These are phyloP conservation scores for Firmiana major DNA, from an alignment of 345 rosid species.

Conservation along the genomic window DNA sequence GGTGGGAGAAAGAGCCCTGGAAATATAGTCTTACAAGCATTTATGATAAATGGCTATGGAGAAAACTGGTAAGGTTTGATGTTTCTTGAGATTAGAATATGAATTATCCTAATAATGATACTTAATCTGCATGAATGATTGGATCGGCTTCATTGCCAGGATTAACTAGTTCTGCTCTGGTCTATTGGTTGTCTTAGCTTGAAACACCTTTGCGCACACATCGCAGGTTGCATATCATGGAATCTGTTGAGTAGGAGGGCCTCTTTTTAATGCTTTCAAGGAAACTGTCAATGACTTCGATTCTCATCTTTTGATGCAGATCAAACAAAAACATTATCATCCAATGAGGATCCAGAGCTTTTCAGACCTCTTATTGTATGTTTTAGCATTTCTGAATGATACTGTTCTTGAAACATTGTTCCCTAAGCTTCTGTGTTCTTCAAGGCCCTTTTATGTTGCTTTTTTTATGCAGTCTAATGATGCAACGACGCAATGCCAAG, in stretches of 20 bases:
- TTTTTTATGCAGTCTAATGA: conserved; percentile 21
- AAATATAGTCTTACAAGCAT: too few species aligned
- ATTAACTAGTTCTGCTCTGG: too few species aligned
- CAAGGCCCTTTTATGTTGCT: neutral
- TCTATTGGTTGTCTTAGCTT: too few species aligned
- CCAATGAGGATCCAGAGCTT: conserved; percentile 27
- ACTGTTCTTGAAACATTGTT: neutral
- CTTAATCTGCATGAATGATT: too few species aligned
- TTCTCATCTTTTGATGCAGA: conserved; percentile 22
- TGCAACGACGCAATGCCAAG: conserved; percentile 4
- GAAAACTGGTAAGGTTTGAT: too few species aligned
- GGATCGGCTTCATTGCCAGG: too few species aligned
- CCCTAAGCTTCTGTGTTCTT: neutral
- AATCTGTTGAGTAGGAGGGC: neutral
- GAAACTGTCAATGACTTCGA: neutral
- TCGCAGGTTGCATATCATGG: neutral
- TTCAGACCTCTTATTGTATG: conserved; percentile 38
- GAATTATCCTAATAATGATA: too few species aligned
- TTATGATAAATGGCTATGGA: too few species aligned
- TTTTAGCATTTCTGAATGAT: neutral
- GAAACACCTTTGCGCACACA: neutral
- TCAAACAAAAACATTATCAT: neutral
- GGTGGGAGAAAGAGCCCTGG: too few species aligned
- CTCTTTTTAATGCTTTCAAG: neutral
- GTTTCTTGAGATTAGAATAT: too few species aligned